Evolutionary conservation across 805 yeast genomes (phyloP).

Genomic region (Starmerella stigmatis): DNA sequence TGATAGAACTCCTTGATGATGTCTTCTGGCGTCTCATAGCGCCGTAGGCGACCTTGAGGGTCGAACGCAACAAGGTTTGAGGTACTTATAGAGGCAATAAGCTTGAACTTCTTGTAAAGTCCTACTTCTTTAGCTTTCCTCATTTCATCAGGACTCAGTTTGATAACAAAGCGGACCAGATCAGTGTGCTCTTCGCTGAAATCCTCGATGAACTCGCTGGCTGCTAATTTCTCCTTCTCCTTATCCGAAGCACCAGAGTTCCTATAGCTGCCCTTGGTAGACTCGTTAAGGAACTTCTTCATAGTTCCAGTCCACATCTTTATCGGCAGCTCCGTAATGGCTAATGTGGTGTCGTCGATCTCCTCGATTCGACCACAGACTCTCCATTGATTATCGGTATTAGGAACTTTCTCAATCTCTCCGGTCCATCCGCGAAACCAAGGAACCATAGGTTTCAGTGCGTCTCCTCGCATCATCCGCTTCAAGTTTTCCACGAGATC

Average conservation of each 20-base stretch:
- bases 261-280: conserved; percentile 34
- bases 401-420: conserved; percentile 44
- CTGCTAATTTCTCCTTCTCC: conserved; percentile 23
- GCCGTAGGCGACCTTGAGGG: conserved; percentile 74
- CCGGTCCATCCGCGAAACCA: conserved; percentile 98
- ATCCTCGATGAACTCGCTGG: conserved; percentile 79
- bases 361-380: conserved; percentile 75
- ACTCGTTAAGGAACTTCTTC: conserved; percentile 72
- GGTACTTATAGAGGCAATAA: conserved; percentile 55
- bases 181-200: conserved; percentile 84
- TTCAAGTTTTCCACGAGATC: conserved; percentile 71
- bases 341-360: conserved; percentile 66
- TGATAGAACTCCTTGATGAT: conserved; percentile 76
- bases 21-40: conserved; percentile 63
- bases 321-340: conserved; percentile 86
- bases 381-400: conserved; percentile 52
- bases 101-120: conserved; percentile 70
- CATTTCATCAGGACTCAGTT: conserved; percentile 73
- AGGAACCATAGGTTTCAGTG: conserved; percentile 63
- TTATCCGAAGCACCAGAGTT: conserved; percentile 41
- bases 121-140: conserved; percentile 63
- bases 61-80: conserved; percentile 95
- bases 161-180: conserved; percentile 66
- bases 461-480: conserved; percentile 62
- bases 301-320: conserved; percentile 85